Percentiles rank a stretch among this genome's conserved stretches.
Evolutionary conservation across 2,329 filamentous ascomycete species (phyloP).

Genomic region (Cordyceps pruinosa): DNA sequence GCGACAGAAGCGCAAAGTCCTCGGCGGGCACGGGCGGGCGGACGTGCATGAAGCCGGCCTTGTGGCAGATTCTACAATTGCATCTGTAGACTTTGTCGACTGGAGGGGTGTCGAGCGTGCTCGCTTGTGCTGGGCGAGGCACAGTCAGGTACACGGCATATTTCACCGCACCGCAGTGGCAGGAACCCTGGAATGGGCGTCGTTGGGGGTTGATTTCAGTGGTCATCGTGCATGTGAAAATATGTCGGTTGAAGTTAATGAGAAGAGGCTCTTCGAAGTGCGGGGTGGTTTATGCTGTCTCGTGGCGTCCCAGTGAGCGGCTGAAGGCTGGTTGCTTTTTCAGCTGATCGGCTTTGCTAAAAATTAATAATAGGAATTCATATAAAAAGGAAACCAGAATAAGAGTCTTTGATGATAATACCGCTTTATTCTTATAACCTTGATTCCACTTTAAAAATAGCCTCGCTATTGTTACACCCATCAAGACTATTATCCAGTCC

Average conservation of each 20-base stretch:
- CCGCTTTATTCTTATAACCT: too few relatives aligned
- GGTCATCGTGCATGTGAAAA: not conserved
- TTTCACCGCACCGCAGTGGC: slow-evolving; percentile 35
- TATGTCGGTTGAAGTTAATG: too few relatives aligned
- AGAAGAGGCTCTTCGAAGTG: too few relatives aligned
- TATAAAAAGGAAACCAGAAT: too few relatives aligned
- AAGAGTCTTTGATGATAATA: too few relatives aligned
- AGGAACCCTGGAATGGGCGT: slow-evolving; percentile 27
- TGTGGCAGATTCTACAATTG: slow-evolving; percentile 44
- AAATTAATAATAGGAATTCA: too few relatives aligned
- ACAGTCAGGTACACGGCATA: slow-evolving; percentile 36
- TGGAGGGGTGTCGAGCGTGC: not conserved
- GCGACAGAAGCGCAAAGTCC: slow-evolving; percentile 41
- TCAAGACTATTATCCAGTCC: too few relatives aligned
- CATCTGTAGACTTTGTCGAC: slow-evolving; percentile 26
- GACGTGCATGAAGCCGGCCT: slow-evolving; percentile 39
- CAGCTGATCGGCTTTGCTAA: too few relatives aligned
- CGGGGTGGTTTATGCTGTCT: too few relatives aligned
- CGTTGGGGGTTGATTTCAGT: not conserved
- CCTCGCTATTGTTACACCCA: too few relatives aligned
- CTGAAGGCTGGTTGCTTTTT: too few relatives aligned
- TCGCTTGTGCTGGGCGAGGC: slow-evolving; percentile 19
- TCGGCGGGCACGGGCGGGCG: slow-evolving; percentile 27
- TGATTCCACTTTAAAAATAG: too few relatives aligned
- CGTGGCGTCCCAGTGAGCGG: not conserved